phyloP scores from a whole-genome alignment of 177 flowering plant genomes.

The Vitis hybrid region DNA sequence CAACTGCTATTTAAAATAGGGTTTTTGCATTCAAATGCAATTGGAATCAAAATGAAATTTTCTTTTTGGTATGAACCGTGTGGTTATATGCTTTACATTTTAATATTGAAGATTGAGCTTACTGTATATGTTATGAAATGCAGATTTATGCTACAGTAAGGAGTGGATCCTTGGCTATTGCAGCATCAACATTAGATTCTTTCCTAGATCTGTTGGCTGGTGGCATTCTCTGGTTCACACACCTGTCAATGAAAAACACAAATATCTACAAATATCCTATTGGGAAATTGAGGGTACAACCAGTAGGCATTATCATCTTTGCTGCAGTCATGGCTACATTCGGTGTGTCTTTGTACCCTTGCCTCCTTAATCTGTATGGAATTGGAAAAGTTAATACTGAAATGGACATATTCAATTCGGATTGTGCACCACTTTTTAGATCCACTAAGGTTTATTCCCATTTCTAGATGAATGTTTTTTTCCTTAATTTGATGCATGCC shows the following conservation, averaged over 20 bases:
- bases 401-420: background rate
- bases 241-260: constrained; percentile 59
- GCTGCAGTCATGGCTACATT: constrained; percentile 78
- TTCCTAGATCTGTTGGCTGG: constrained; percentile 73
- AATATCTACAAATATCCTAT: constrained; percentile 70
- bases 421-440: background rate
- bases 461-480: background rate
- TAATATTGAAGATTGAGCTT: background rate
- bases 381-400: background rate
- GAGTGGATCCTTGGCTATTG: constrained; percentile 66
- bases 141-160: constrained; percentile 27
- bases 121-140: background rate
- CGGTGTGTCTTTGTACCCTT: constrained; percentile 31
- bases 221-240: constrained; percentile 67
- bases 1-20: background rate
- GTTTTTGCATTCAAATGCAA: no score
- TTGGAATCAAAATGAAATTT: background rate
- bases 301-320: constrained; percentile 66
- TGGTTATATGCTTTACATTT: no score
- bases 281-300: constrained; percentile 67
- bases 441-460: background rate
- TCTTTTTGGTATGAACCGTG: background rate
- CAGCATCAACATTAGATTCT: constrained; percentile 71
- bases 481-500: background rate
- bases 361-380: background rate